Conservation (phyloP, 805 yeast genomes). For the Helenozyma baotianmanensis region DNA sequence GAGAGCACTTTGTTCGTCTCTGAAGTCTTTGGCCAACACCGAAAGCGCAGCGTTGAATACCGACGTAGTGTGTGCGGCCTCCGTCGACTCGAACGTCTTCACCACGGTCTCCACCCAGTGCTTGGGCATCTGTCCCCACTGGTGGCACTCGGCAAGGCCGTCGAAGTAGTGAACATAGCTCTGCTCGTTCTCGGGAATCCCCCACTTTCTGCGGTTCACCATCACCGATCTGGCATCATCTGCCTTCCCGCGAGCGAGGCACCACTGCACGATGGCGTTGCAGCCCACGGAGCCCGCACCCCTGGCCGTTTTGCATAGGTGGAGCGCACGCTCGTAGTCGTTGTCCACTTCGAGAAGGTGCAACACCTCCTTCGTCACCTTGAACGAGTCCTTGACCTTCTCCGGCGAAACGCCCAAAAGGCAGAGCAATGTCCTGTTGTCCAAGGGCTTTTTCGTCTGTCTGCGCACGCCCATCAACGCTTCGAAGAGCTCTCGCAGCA, state of each 20-base stretch:
- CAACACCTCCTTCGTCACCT: conserved; percentile 50
- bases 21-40: conserved; percentile 30
- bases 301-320: conserved; percentile 42
- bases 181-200: conserved; percentile 47
- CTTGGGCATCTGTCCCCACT: conserved; percentile 29
- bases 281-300: conserved; percentile 53
- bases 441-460: too few relatives aligned
- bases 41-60: conserved; percentile 37
- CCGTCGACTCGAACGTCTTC: conserved; percentile 16
- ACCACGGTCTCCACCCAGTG: conserved; percentile 18
- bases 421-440: too few relatives aligned
- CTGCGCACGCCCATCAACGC: too few relatives aligned
- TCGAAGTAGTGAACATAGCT: conserved; percentile 32
- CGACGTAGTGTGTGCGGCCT: conserved; percentile 15
- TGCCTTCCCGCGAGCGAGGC: conserved; percentile 37
- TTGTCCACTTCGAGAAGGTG: conserved; percentile 50
- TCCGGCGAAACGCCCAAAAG: conserved; percentile 57
- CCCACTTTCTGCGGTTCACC: conserved; percentile 59
- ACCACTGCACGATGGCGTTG: conserved; percentile 56
- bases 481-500: conserved; percentile 24
- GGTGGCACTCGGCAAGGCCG: conserved; percentile 29
- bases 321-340: conserved; percentile 46
- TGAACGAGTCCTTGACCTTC: conserved; percentile 54
- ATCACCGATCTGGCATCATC: conserved; percentile 48
- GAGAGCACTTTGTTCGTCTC: conserved; percentile 27